Evolutionary conservation across 2,329 filamentous ascomycete species (phyloP), one percentile per base, ranked within the genome.

Genomic region (Aspergillus bombycis): DNA sequence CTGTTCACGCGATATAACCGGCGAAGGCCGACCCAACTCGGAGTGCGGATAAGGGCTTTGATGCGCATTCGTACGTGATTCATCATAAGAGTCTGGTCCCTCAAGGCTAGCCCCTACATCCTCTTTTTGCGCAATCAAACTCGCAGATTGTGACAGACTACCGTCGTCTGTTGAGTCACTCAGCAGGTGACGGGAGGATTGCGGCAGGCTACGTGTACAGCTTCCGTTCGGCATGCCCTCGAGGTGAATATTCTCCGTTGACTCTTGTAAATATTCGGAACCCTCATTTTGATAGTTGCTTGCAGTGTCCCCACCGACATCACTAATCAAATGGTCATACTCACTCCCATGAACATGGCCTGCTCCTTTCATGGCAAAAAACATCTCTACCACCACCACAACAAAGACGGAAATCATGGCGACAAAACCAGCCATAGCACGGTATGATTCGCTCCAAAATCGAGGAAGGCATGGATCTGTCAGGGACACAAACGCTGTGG

Each of bases 341-440:
- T 85, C 84, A 36, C 77, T 81, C 14, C 80, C 78, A 72, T 89
- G 87, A 55, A 83, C 81, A 72, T 89, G 87, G 19, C 82, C 82
- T 10, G 86, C 87, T 6, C 88, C 88, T 73, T 85, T 84, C 59
- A 89, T 91, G 0, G 93, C 93, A 69, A 98, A 89, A 75, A 93
- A 93, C 80, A 95, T 96, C 77, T 98, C 94, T 58, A 97, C 85
- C 2, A 88, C 86, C 8, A 96, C 92, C 3, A 97, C 93, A 4
- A 91, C 81, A 63, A 96, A 84, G n/a, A 92, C 91, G 12, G 91
- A 89, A 11, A 89, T 78, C 91, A 96, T 94, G 61, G 92, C 91
- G 54, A 96, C 86, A 55, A 95, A 83, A 2, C 93, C 93, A 0
- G 92, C 88, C 75, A 96, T 89, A 7, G 92, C 91, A 54, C 84